Percentiles rank a stretch among this genome's conserved stretches.
phyloP scores from a whole-genome alignment of 768 basidiomycete species.

The Termitomyces sp. region DNA sequence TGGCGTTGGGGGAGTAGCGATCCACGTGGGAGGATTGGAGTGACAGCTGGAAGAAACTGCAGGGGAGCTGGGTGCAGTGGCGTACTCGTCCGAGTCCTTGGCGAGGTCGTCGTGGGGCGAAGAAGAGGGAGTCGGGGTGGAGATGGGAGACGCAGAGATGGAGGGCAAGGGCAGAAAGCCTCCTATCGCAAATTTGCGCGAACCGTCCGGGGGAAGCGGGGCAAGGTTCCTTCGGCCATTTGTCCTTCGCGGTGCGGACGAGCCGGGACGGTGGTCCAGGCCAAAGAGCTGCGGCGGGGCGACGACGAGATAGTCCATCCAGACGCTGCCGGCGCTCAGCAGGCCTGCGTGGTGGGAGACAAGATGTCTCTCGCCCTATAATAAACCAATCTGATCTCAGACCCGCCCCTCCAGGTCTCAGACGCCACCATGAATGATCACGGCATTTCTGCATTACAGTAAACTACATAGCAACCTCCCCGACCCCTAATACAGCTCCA shows the following conservation, averaged over 20 bases:
- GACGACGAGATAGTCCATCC: constrained; percentile 15
- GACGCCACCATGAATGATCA: too few species aligned
- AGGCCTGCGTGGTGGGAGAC: not conserved
- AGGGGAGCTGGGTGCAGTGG: constrained; percentile 18
- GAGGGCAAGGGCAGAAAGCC: constrained; percentile 48
- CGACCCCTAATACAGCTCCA: constrained; percentile 47
- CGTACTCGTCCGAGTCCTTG: constrained; percentile 10
- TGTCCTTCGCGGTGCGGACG: constrained; percentile 5
- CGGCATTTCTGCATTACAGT: too few species aligned
- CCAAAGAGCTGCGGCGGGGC: constrained; percentile 11
- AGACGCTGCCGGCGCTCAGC: not conserved
- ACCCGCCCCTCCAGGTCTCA: not conserved
- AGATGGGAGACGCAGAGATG: constrained; percentile 54
- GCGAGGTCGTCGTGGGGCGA: constrained; percentile 17
- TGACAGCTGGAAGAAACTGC: constrained; percentile 9
- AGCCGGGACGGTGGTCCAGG: constrained; percentile 2
- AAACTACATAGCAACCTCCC: too few species aligned
- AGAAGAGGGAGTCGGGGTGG: constrained; percentile 37
- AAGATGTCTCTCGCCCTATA: not conserved
- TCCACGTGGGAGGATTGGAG: constrained; percentile 44
- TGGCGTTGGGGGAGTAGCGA: constrained; percentile 54
- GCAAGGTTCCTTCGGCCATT: not conserved
- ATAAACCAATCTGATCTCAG: constrained; percentile 14
- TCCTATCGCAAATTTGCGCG: constrained; percentile 23
- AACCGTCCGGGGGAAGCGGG: constrained; percentile 5